Evolutionary conservation across 2,329 filamentous ascomycete genomes (phyloP), one percentile per base, ranked within the genome.

Genomic region (Talaromyces sp.): DNA sequence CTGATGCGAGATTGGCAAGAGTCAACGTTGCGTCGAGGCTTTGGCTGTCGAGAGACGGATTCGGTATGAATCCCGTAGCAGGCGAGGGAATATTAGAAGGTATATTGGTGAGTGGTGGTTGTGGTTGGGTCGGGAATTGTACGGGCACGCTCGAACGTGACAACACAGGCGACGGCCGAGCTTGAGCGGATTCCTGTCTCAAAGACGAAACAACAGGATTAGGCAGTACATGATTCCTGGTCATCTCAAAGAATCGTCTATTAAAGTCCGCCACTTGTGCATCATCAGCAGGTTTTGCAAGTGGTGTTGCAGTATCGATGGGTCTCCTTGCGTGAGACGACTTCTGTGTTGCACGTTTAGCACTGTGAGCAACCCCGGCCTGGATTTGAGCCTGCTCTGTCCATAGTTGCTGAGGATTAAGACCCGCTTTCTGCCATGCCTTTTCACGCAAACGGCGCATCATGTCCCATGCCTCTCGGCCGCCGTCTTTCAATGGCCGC

Each of bases 381-480:
- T 77, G 73, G 7, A 79, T 72, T 70, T 82, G 80, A 29, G 79
- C 78, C 58, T 79, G 74, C 67, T 82, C 79, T 0, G 80, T 81
- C 81, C 81, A 83, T 13, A 82, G 72, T 31, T 79, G 74, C 25
- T 77, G 72, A 0, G 81, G 80, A 70, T 83, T 76, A 3, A 83
- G 76, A 1, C 81, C 80, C 11, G 80, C 80, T 67, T 79, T 81
- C 66, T 81, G 78, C 81, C 81, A 83, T 54, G 79, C 80, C 56
- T 81, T 80, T 49, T 80, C 77, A 3, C 81, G 79, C 22, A 83
- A 74, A 17, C 79, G 73, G 36, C 79, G 77, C 64, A 83, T 78
- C 80, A 82, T 81, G 58, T 79, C 77, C 80, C 80, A 82, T 11
- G 80, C 80, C 71, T 82, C 80, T 53, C 77, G 76, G n/a, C 80